phyloP scores from a whole-genome alignment of 2,329 filamentous ascomycete species.

The Pseudodiploospora longispora region DNA sequence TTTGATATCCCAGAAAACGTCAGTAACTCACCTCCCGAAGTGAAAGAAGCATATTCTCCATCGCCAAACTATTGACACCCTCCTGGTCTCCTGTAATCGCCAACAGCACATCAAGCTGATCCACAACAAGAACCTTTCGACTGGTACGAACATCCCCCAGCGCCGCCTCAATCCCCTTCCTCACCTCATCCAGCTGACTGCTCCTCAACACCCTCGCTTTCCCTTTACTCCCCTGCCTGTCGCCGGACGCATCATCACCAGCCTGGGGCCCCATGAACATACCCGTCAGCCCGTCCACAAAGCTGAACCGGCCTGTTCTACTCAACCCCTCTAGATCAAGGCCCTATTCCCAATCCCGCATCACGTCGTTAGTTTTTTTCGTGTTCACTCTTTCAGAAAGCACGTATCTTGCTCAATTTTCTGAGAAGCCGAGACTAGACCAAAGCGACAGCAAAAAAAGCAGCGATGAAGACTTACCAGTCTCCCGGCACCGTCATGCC shows the following conservation, averaged over 20 bases:
- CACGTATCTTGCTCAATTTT: too few relatives aligned
- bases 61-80: conserved; percentile 32
- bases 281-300: conserved; percentile 65
- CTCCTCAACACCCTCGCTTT: conserved; percentile 21
- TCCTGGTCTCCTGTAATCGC: conserved; percentile 42
- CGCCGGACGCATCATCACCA: not conserved
- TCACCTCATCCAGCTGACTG: conserved; percentile 27
- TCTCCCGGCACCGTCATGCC: conserved; percentile 62
- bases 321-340: conserved; percentile 58
- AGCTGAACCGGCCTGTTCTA: conserved; percentile 54
- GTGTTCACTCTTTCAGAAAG: too few relatives aligned
- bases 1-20: not conserved
- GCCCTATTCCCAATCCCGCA: conserved; percentile 36
- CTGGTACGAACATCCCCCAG: conserved; percentile 25
- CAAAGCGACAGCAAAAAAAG: not conserved
- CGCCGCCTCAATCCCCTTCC: conserved; percentile 30
- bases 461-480: conserved; percentile 37
- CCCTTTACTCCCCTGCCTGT: conserved; percentile 1
- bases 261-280: conserved; percentile 33
- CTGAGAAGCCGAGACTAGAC: too few relatives aligned
- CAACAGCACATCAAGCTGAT: conserved; percentile 57
- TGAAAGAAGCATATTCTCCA: conserved; percentile 49
- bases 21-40: conserved; percentile 52
- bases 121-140: conserved; percentile 51
- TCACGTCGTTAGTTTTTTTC: not conserved